Evolutionary conservation across 371 early-diverging fungal species (phyloP).

Genomic region (Mortierella sp.): DNA sequence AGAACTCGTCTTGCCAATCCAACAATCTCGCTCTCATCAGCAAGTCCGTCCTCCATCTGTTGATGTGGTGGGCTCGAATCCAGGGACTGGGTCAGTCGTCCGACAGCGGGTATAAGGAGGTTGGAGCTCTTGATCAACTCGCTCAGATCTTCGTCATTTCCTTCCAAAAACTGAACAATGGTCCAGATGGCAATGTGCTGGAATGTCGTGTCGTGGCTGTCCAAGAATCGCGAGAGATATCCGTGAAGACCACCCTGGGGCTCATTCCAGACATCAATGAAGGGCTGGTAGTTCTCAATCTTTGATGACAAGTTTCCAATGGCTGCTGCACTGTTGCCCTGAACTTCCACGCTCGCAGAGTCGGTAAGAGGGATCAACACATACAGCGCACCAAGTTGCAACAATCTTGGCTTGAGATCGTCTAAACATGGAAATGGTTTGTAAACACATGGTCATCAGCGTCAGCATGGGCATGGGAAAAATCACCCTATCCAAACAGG

Average conservation of each 20-base stretch:
- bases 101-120: constrained; percentile 51
- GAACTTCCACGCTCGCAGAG: constrained; percentile 76
- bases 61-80: constrained; percentile 26
- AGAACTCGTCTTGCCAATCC: constrained; percentile 49
- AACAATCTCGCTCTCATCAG: constrained; percentile 50
- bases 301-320: constrained; percentile 86
- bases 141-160: constrained; percentile 57
- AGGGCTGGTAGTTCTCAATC: constrained; percentile 74
- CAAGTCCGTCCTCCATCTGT: constrained; percentile 17
- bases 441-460: too few species aligned
- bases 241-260: constrained; percentile 77
- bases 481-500: too few species aligned
- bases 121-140: constrained; percentile 38
- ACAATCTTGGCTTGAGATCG: constrained; percentile 77
- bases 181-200: constrained; percentile 94
- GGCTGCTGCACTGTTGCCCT: constrained; percentile 87
- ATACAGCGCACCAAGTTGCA: constrained; percentile 70
- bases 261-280: constrained; percentile 73
- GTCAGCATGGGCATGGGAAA: too few species aligned
- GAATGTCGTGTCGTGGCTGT: constrained; percentile 76
- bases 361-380: constrained; percentile 80
- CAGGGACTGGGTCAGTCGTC: constrained; percentile 35
- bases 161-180: constrained; percentile 84
- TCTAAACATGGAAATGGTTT: constrained; percentile 57
- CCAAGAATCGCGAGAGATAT: constrained; percentile 79